A percentile compares a stretch with the other conserved stretches of the same genome.
phyloP scores from a whole-genome alignment of 495 filamentous ascomycete species.

The Friedmanniomyces endolithicus region DNA sequence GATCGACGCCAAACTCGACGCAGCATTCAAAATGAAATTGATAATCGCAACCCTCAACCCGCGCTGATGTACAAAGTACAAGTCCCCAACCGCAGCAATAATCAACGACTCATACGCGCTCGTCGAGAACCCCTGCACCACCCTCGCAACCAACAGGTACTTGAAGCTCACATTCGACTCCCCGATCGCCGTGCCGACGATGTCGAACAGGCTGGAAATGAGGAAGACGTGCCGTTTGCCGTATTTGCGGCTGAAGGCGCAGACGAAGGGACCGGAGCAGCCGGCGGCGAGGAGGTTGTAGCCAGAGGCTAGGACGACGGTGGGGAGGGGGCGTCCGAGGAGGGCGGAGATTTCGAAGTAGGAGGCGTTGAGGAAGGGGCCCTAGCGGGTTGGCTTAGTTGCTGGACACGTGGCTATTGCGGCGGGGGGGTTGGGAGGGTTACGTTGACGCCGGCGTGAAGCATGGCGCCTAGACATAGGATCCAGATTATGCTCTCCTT shows the following conservation, averaged over 20 bases:
- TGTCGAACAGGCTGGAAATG: conserved; percentile 11
- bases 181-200: conserved; percentile 12
- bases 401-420: too few species aligned
- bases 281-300: conserved; percentile 17
- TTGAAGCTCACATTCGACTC: conserved; percentile 10
- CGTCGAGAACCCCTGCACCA: conserved; percentile 16
- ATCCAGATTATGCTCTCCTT: conserved; percentile 10
- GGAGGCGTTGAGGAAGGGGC: conserved; percentile 14
- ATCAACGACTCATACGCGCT: conserved; percentile 15
- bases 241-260: conserved; percentile 14
- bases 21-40: conserved; percentile 14
- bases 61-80: conserved; percentile 20
- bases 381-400: neutral
- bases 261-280: conserved; percentile 8
- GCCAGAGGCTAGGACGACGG: conserved; percentile 11
- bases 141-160: conserved; percentile 13
- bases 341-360: conserved; percentile 6
- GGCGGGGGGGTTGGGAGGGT: too few species aligned
- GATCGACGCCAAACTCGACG: conserved; percentile 12
- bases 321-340: neutral
- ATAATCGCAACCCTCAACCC: conserved; percentile 9
- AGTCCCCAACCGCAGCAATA: conserved; percentile 13
- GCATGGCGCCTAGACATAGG: conserved; percentile 12
- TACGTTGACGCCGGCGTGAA: conserved; percentile 12
- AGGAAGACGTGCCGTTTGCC: conserved; percentile 20